Evolutionary conservation across 495 filamentous ascomycete species (phyloP), one percentile per base, ranked within the genome.

Genomic region (Penicillium silybi): DNA sequence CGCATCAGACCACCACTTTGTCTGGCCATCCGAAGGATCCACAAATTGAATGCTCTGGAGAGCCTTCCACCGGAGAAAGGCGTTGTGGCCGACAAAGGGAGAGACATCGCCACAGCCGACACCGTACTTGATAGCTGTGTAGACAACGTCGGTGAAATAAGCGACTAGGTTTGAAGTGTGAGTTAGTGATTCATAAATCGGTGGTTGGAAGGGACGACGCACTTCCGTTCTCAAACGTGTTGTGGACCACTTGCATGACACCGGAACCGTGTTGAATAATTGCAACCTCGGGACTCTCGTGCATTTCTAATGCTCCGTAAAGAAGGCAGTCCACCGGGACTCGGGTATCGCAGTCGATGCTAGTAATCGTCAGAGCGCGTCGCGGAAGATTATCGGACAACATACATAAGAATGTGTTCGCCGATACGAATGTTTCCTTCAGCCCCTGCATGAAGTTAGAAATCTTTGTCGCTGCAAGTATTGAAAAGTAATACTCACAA

Each of bases 341-440:
- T 37, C 46, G 46, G 1, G 46, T 49, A 41, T 49, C 46, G 22
- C 46, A 49, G 38, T 49, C 54, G 27, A 74, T 66, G 50, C 67
- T 45, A 39, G 16, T 41, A 44, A 50, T 51, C 17, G 67, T 44
- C 27, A 45, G 27, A 20, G 6, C 10, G 11, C 11, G 16, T 34
- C 4, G 23, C 13, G 22, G 41, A 29, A 7, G 17, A 9, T 20
- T 35, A 15, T 8, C 20, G 17, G 2, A 5, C 88, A 58, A 90
- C 78, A 43, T 41, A 49, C 46, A 81, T 57, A 26, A 91, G 73
- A 54, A 91, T 90, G 65, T 89, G 87, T 64, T 91, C 87, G 50
- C 87, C 87, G 48, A 91, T 71, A 48, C 87, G 85, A 52, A 89
- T 83, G 68, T 90, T 88, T 46, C 87, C 87, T 65, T 87, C 86